Conservation (phyloP, 106 monocot genomes). For the Hemerocallis citrina region DNA sequence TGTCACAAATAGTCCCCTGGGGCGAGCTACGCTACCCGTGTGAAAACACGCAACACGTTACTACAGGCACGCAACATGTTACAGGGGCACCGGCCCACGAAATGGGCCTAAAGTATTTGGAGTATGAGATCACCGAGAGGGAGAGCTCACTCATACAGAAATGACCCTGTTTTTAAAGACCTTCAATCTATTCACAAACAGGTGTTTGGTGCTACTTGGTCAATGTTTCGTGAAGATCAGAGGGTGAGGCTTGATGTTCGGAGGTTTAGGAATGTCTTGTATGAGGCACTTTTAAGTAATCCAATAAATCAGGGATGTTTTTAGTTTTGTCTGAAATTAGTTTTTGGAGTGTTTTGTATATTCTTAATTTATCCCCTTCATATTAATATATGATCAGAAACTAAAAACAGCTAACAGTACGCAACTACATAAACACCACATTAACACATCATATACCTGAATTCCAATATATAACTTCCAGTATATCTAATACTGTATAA, state of each 20-base stretch:
- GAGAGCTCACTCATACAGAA: conserved; percentile 28
- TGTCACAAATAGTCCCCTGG: conserved; percentile 11
- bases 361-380: no score
- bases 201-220: conserved; percentile 6
- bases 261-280: conserved; percentile 16
- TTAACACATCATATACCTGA: no score
- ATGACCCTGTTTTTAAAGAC: conserved; percentile 21
- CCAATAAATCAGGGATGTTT: no score
- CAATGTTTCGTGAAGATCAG: conserved; percentile 6
- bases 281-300: conserved; percentile 20
- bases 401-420: no score
- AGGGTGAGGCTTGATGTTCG: conserved; percentile 20
- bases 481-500: no score
- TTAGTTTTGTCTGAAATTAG: no score
- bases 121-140: conserved; percentile 19
- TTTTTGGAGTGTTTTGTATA: no score
- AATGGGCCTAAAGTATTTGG: conserved; percentile 18
- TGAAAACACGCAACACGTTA: no score
- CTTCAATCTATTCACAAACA: conserved; percentile 25
- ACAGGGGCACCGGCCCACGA: conserved; percentile 1
- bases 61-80: neutral
- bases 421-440: no score
- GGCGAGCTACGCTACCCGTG: conserved; percentile 5
- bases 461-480: no score
- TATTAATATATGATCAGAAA: no score